A percentile compares a stretch with the other conserved stretches of the same genome.
phyloP scores from a whole-genome alignment of 192 early-diverging fungal species.

The Pilobolus umbonatus region DNA sequence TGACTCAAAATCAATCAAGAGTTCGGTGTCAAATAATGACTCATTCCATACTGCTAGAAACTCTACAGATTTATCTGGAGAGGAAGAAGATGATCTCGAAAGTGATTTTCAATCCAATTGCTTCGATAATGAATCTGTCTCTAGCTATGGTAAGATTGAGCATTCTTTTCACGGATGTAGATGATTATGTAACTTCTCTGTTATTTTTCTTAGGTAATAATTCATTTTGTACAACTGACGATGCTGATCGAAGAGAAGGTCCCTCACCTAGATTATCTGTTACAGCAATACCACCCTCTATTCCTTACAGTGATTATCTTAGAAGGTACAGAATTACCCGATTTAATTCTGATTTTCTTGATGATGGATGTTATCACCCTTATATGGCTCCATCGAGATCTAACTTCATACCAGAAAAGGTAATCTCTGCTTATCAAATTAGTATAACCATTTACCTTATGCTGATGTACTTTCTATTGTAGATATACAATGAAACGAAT shows the following conservation, averaged over 20 bases:
- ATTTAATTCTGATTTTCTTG: neutral
- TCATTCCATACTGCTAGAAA: conserved; percentile 25
- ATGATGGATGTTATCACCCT: conserved; percentile 23
- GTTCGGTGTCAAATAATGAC: conserved; percentile 10
- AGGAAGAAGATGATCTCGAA: neutral
- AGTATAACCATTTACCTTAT: too few species aligned
- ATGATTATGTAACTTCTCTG: neutral
- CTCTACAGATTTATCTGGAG: neutral
- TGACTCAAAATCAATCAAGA: conserved; percentile 1
- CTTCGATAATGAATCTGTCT: too few species aligned
- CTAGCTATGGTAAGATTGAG: neutral
- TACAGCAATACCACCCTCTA: conserved; percentile 16
- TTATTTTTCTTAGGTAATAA: neutral
- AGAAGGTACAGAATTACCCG: conserved; percentile 3
- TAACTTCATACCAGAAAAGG: conserved; percentile 37
- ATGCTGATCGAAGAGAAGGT: neutral
- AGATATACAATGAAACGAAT: too few species aligned
- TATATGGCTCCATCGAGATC: conserved; percentile 47
- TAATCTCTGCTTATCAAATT: too few species aligned
- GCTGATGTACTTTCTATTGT: too few species aligned
- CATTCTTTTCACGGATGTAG: too few species aligned
- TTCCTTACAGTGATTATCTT: conserved; percentile 20
- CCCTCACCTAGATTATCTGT: too few species aligned
- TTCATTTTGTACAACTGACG: neutral
- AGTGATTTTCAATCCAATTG: too few species aligned